A percentile compares a stretch with the other conserved stretches of the same genome.
Conservation (phyloP, 306 rosid genomes). For the Glycine tomentella region DNA sequence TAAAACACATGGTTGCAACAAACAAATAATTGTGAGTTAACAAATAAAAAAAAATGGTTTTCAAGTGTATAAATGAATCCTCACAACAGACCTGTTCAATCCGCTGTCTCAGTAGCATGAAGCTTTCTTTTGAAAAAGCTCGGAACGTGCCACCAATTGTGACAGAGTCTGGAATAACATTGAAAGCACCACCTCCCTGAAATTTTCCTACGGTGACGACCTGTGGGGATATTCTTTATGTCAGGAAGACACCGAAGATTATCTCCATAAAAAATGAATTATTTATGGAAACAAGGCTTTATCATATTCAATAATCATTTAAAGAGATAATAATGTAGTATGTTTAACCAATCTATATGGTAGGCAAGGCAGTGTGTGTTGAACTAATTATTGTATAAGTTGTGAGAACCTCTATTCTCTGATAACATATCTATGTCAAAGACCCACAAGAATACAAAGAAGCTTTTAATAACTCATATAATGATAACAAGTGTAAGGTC, state of each 20-base stretch:
- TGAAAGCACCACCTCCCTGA: conserved; percentile 95
- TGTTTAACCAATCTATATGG: background rate
- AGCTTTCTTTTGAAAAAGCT: conserved; percentile 70
- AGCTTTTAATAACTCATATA: conserved; percentile 11
- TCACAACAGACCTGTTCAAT: conserved; percentile 70
- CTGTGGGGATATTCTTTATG: conserved; percentile 51
- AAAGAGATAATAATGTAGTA: conserved; percentile 12
- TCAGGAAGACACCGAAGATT: conserved; percentile 41
- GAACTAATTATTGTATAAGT: background rate
- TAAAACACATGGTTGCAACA: conserved; percentile 19
- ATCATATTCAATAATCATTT: conserved; percentile 14
- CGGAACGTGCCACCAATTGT: conserved; percentile 95
- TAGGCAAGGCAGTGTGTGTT: conserved; percentile 3
- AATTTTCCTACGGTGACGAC: conserved; percentile 87
- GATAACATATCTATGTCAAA: background rate
- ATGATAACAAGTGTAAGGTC: conserved; percentile 15
- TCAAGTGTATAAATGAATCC: conserved; percentile 12
- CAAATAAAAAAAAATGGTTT: background rate
- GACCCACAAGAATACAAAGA: conserved; percentile 14
- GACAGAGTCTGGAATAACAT: conserved; percentile 97
- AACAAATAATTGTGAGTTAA: conserved; percentile 11
- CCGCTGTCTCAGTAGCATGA: conserved; percentile 67
- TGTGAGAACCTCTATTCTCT: background rate
- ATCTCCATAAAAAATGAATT: conserved; percentile 25
- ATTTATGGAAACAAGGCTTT: conserved; percentile 18